Evolutionary conservation across 495 filamentous ascomycete species (phyloP).

Genomic region (Podospora bellae-mahoneyi): DNA sequence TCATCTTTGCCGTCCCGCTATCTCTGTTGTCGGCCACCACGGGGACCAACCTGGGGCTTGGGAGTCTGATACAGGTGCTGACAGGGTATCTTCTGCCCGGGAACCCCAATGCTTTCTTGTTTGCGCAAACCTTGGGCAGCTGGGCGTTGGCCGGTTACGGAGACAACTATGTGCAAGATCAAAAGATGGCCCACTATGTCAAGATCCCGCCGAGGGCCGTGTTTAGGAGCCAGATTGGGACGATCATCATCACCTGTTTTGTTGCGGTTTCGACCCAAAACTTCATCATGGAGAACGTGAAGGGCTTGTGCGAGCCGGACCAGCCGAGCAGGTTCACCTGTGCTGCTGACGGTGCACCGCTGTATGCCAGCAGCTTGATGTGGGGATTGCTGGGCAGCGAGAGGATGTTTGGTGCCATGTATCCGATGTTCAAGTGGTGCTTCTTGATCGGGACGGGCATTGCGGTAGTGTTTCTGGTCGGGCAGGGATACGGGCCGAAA

Average conservation of each 20-base stretch:
- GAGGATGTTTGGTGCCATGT: slow-evolving; percentile 37
- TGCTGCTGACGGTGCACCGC: slow-evolving; percentile 32
- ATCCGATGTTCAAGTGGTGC: slow-evolving; percentile 42
- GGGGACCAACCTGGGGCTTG: slow-evolving; percentile 35
- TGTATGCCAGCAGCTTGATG: slow-evolving; percentile 35
- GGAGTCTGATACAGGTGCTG: slow-evolving; percentile 34
- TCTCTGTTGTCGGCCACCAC: slow-evolving; percentile 38
- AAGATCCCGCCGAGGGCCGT: slow-evolving; percentile 35
- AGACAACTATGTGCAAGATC: slow-evolving; percentile 41
- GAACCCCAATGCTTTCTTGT: slow-evolving; percentile 37
- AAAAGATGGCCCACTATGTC: slow-evolving; percentile 38
- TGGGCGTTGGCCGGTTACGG: slow-evolving; percentile 35
- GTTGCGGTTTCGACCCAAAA: slow-evolving; percentile 33
- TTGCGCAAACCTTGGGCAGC: slow-evolving; percentile 33
- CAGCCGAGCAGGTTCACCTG: slow-evolving; percentile 35
- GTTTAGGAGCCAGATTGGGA: slow-evolving; percentile 33
- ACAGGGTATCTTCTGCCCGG: slow-evolving; percentile 35
- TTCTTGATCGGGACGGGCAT: slow-evolving; percentile 39
- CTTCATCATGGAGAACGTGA: slow-evolving; percentile 32
- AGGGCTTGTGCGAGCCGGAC: slow-evolving; percentile 29
- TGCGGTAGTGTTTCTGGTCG: slow-evolving; percentile 30
- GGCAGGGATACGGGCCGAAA: slow-evolving; percentile 32
- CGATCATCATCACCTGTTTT: slow-evolving; percentile 35
- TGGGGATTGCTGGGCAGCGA: slow-evolving; percentile 38
- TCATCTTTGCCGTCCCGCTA: slow-evolving; percentile 38